These are phyloP conservation scores for Cryoendolithus antarcticus DNA, from an alignment of 2,329 filamentous ascomycete genomes.

Conservation along the genomic window DNA sequence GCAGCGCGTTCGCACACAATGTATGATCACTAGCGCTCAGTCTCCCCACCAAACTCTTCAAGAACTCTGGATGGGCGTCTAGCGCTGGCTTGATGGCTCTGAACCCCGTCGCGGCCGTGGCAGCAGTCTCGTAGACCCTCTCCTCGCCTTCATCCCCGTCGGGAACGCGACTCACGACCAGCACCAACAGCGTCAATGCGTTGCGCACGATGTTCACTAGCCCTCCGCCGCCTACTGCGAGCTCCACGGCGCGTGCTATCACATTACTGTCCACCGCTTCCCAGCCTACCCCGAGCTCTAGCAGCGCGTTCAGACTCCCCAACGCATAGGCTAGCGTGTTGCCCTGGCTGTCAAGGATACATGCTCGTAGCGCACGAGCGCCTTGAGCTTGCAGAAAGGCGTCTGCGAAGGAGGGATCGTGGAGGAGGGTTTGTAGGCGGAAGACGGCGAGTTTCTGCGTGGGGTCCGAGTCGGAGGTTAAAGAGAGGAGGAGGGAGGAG, in stretches of 20 bases:
- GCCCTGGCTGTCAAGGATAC: constrained; percentile 74
- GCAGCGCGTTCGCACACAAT: constrained; percentile 86
- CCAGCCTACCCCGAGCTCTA: constrained; percentile 98
- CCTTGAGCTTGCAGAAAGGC: constrained; percentile 88
- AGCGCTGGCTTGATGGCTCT: constrained; percentile 84
- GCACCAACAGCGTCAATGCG: constrained; percentile 91
- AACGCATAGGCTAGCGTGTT: constrained; percentile 94
- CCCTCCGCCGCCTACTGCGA: no score
- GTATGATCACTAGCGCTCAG: constrained; percentile 90
- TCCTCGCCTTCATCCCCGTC: constrained; percentile 28
- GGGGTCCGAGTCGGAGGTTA: constrained; percentile 63
- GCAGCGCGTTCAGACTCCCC: constrained; percentile 70
- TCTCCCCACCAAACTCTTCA: constrained; percentile 84
- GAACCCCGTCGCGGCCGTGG: constrained; percentile 59
- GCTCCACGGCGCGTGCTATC: no score
- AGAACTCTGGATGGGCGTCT: constrained; percentile 81
- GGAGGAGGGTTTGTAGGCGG: constrained; percentile 90
- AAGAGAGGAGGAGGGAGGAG: constrained; percentile 35
- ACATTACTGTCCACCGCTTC: constrained; percentile 53
- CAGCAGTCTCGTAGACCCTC: constrained; percentile 28
- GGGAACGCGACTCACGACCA: constrained; percentile 57
- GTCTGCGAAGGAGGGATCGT: constrained; percentile 91
- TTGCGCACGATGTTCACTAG: constrained; percentile 94
- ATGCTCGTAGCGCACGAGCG: constrained; percentile 63
- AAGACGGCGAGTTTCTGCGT: constrained; percentile 98